Evolutionary conservation across 1,139 yeast genomes (phyloP).

Genomic region (Hyphopichia fennica): DNA sequence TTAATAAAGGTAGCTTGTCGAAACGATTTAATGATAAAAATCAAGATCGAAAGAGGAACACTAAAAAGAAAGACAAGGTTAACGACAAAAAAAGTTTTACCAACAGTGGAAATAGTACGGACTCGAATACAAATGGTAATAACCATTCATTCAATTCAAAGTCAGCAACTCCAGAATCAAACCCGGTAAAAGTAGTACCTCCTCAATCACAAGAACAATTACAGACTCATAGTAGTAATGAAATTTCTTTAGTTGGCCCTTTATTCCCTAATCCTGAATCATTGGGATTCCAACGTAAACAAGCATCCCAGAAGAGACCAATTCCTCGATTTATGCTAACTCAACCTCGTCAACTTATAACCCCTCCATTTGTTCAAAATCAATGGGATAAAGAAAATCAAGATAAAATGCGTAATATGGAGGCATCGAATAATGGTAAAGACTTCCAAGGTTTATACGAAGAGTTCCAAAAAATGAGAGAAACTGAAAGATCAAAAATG

Average conservation of each 20-base stretch:
- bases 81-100: neutral
- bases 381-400: slow-evolving; percentile 46
- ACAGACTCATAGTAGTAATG: slow-evolving; percentile 22
- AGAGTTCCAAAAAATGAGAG: slow-evolving; percentile 70
- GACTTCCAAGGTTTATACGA: slow-evolving; percentile 49
- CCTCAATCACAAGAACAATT: slow-evolving; percentile 20
- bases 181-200: slow-evolving; percentile 21
- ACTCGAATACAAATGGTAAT: neutral
- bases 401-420: slow-evolving; percentile 37
- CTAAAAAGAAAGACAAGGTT: slow-evolving; percentile 2
- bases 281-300: slow-evolving; percentile 25
- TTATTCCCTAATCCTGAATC: slow-evolving; percentile 25
- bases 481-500: slow-evolving; percentile 75
- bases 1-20: slow-evolving; percentile 4
- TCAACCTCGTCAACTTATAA: slow-evolving; percentile 38
- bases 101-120: neutral
- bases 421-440: slow-evolving; percentile 27
- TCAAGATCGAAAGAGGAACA: slow-evolving; percentile 1
- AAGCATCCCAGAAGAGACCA: slow-evolving; percentile 21
- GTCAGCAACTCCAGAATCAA: slow-evolving; percentile 7
- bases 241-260: slow-evolving; percentile 27
- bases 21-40: slow-evolving; percentile 1
- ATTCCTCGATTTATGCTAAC: slow-evolving; percentile 37
- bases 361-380: slow-evolving; percentile 35
- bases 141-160: neutral